Base-by-base conservation (phyloP, 345 rosid species). In the Erysimum cheiranthoides region DNA sequence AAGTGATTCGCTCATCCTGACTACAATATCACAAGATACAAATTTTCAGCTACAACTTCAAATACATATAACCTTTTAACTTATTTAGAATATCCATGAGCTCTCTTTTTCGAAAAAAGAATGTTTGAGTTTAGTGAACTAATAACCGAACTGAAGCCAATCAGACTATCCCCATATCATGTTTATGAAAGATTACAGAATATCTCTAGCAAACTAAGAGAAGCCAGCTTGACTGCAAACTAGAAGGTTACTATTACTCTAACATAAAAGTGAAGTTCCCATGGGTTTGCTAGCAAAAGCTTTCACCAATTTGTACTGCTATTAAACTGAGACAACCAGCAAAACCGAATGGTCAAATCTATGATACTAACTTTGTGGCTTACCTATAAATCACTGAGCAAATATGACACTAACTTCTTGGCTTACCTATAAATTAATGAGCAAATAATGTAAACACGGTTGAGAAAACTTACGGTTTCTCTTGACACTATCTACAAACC, bases 401-500 rank as follows among this genome's bases (percentile, higher is more conserved):
- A 40, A 39, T 40, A 40, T 21, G 25, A 21, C 25, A 21, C 25
- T 21, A 21, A 21, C 25, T 21, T 21, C 31, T 50, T 34, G 4
- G 35, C 6, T 13, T 3, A n/a, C 10, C 42, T 34, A 46, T 47
- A 60, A 30, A 46, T 34, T n/a, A 34, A 17, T 12, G 38, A 27
- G 14, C 8, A 63, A 40, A 39, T 40, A 40, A 25, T 34, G 46
- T 14, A 5, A 49, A 40, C 16, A 16, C 3, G 10, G 8, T 27
- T 17, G 6, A 59, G 6, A 59, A 28, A 5, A 61, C 85, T 59
- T 81, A 90, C 99, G 87, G 82, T 90, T 90, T 73, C 87, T 85
- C 86, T 73, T 83, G 76, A 92, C 99, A 50, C 99, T 90, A 62
- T 94, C 99, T 43, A 92, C 97, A 79, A 94, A 90, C 99, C 99